These are phyloP conservation scores for Populus deltoides DNA, from an alignment of 345 rosid genomes.

Conservation along the genomic window DNA sequence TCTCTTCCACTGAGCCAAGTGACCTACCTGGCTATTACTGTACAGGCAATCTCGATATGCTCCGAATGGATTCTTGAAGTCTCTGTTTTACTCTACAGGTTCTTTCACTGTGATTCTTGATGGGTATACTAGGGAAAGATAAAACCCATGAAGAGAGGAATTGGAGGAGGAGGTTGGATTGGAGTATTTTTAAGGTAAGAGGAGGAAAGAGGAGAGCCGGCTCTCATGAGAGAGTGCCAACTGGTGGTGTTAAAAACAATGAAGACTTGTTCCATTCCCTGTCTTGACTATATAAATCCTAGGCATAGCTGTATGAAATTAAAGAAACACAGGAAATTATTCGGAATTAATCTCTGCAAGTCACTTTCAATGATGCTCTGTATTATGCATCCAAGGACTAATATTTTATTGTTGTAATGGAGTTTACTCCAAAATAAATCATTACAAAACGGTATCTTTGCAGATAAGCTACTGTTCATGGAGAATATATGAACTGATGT, in stretches of 20 bases:
- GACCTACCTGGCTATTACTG: not conserved
- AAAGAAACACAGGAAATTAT: not conserved
- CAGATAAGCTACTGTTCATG: not conserved
- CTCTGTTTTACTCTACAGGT: too few relatives aligned
- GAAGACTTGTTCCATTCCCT: conserved; percentile 46
- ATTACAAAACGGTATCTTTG: not conserved
- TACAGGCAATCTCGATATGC: too few relatives aligned
- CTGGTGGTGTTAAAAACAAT: conserved; percentile 44
- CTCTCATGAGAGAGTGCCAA: conserved; percentile 33
- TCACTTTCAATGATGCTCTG: conserved; percentile 18
- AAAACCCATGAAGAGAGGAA: not conserved
- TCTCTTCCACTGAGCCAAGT: not conserved
- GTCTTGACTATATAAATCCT: conserved; percentile 17
- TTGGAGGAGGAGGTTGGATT: not conserved
- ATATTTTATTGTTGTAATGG: not conserved
- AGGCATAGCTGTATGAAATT: not conserved
- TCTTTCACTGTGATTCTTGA: not conserved
- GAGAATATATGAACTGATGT: not conserved
- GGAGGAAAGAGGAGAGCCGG: conserved; percentile 36
- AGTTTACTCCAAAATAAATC: not conserved
- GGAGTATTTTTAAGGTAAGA: conserved; percentile 16
- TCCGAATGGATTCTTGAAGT: not conserved
- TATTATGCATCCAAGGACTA: not conserved
- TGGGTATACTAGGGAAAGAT: not conserved
- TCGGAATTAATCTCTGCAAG: conserved; percentile 1